Evolutionary conservation across 768 basidiomycete genomes (phyloP), one percentile per base, ranked within the genome.

Genomic region (Calocera viscosa): DNA sequence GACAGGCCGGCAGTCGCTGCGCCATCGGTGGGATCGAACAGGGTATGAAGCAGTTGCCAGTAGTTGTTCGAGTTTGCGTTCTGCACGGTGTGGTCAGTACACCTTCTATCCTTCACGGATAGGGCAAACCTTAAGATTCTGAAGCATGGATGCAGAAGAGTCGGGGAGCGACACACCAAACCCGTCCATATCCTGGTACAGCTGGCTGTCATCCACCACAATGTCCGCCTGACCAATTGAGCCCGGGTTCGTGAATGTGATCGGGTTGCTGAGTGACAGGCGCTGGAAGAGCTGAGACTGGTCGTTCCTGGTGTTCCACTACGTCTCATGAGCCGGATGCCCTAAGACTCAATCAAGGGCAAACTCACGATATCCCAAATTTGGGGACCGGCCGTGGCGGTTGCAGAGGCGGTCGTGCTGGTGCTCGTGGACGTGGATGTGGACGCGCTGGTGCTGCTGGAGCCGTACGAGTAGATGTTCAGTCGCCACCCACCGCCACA

Each of bases 1-100:
- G 83, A 84, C 65, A 90, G 75, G 1, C 88, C 89, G 30, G 88
- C 88, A 7, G 82, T 79, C 66, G 83, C 78, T 12, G 81, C 80
- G 0, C 80, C 84, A 72, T 90, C 84, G 0, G 82, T 81, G 17
- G 84, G 72, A 68, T 82, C 77, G 72, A 89, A 89, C 70, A 88
- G 80, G 68, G 83, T 80, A 38, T 80, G 77, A 35, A 90, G 72
- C 2, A 90, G 71, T 10, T 76, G 75, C 79, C 82, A 83, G 71
- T 90, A 90, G 72, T 80, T 84, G 19, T 70, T 77, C 0, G 81
- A 73, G 71, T 88, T 83, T 72, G 73, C 78, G 1, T 73, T 75
- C 85, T 87, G 65, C 0, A 30, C 63, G 26, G 26, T 17, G 65
- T 49, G 33, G 38, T 65, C 17, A n/a, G 17, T 24, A 33, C 5